Evolutionary conservation across 345 rosid species (phyloP), one percentile per base, ranked within the genome.

Genomic region (Eucalyptus pumila): DNA sequence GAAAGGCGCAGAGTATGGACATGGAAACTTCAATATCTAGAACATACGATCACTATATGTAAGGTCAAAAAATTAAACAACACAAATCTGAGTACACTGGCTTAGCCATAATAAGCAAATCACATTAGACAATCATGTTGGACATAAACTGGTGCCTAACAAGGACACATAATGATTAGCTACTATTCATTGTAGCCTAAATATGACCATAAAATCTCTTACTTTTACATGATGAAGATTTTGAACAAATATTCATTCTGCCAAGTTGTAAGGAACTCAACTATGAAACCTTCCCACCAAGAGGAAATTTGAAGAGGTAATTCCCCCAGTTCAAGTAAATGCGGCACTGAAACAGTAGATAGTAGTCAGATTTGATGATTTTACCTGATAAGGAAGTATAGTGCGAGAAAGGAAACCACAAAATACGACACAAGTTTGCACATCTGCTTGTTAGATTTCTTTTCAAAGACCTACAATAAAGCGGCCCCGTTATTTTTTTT

Each of bases 361-460:
- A 40, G 85, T 76, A 40, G 85, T 76, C 47, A 76, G 85, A 76
- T 76, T 27, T 76, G 85, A 27, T 76, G 15, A 52, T 27, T 52
- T 90, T 93, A 94, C 99, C 97, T 96, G 58, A 95, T 87, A 88
- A 96, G 94, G 91, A 92, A 95, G 89, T 93, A 95, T 91, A 96
- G 48, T 51, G 91, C 23, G 88, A 95, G 86, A 93, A 96, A 96
- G 88, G 92, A 90, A 88, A 92, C 90, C 90, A 96, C 91, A 69
- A 97, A 95, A 93, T 92, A 90, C 52, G 80, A 93, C n/a, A 93
- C 96, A 87, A 96, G 95, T 32, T 91, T 90, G 89, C 97, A 96
- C 88, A 91, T 96, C 92, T 91, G 95, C 88, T 93, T 88, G 81
- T 90, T 94, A 87, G 97, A 95, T 93, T 95, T 97, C 94, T 95